These are phyloP conservation scores for Albizia julibrissin DNA, from an alignment of 306 rosid species.

Conservation along the genomic window DNA sequence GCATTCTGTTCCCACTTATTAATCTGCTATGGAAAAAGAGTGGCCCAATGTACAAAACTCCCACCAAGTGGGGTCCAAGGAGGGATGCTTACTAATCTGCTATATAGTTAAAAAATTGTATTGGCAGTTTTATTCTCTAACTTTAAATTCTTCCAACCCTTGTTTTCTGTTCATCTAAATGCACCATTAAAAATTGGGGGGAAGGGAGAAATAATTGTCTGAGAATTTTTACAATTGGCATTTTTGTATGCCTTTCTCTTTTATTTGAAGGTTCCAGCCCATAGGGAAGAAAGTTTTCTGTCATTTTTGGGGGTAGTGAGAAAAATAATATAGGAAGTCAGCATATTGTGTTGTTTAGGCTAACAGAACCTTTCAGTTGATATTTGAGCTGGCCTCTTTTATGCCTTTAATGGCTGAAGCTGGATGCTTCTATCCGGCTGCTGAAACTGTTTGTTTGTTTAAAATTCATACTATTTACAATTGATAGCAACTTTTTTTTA, in stretches of 20 bases:
- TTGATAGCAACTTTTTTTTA: slow-evolving; percentile 20
- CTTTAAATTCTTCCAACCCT: neutral
- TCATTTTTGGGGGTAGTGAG: slow-evolving; percentile 4
- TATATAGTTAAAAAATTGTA: neutral
- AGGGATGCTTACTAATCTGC: neutral
- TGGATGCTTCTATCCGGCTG: slow-evolving; percentile 48
- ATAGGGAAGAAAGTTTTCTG: neutral
- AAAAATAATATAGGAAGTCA: slow-evolving; percentile 12
- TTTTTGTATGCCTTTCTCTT: slow-evolving; percentile 13
- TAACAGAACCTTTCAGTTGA: slow-evolving; percentile 20
- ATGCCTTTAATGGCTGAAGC: slow-evolving; percentile 30
- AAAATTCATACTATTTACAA: slow-evolving; percentile 1
- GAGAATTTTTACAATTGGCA: slow-evolving; percentile 8
- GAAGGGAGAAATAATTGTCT: slow-evolving; percentile 4
- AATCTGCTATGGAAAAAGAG: neutral
- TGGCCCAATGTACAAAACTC: no score
- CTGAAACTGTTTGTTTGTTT: slow-evolving; percentile 20
- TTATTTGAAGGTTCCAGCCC: slow-evolving; percentile 26
- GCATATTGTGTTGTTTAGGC: neutral
- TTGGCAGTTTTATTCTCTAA: neutral
- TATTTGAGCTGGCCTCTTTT: slow-evolving; percentile 18
- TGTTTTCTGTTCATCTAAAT: neutral
- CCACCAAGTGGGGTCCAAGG: no score
- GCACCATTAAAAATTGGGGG: neutral
- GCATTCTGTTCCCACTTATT: slow-evolving; percentile 7